These are phyloP conservation scores for Excoecaria cochinchinensis DNA, from an alignment of 345 rosid species.

Conservation along the genomic window DNA sequence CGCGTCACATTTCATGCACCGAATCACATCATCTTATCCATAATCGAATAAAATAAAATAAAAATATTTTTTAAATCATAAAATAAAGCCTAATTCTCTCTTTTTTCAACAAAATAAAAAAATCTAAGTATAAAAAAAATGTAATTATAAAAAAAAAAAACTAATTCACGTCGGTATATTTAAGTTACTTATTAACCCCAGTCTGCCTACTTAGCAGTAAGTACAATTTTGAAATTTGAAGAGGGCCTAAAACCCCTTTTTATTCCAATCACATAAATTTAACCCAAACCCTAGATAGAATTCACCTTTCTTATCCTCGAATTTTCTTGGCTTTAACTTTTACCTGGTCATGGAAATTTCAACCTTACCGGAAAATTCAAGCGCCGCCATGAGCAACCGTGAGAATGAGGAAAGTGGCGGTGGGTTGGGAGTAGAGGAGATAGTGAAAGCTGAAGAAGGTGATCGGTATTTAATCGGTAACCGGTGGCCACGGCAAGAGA, in stretches of 20 bases:
- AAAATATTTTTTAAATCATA: too few relatives aligned
- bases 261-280: background rate
- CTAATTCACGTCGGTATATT: slow-evolving; percentile 26
- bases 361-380: slow-evolving; percentile 30
- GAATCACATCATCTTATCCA: too few relatives aligned
- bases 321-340: slow-evolving; percentile 30
- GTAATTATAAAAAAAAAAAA: slow-evolving; percentile 15
- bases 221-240: slow-evolving; percentile 1
- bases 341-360: slow-evolving; percentile 37
- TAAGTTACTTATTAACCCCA: slow-evolving; percentile 19
- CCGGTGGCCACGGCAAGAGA: slow-evolving; percentile 34
- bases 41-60: too few relatives aligned
- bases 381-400: background rate
- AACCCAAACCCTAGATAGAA: slow-evolving; percentile 19
- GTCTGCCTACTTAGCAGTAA: background rate
- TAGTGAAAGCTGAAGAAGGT: slow-evolving; percentile 33
- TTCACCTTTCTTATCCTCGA: slow-evolving; percentile 17
- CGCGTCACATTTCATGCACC: too few relatives aligned
- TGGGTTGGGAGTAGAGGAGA: slow-evolving; percentile 29
- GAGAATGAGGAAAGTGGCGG: slow-evolving; percentile 4
- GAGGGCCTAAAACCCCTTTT: background rate
- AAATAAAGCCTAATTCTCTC: too few relatives aligned
- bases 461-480: slow-evolving; percentile 34
- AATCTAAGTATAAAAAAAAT: too few relatives aligned
- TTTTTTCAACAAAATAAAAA: too few relatives aligned